Evolutionary conservation across 345 rosid genomes (phyloP).

Genomic region (Abelmoschus esculentus): DNA sequence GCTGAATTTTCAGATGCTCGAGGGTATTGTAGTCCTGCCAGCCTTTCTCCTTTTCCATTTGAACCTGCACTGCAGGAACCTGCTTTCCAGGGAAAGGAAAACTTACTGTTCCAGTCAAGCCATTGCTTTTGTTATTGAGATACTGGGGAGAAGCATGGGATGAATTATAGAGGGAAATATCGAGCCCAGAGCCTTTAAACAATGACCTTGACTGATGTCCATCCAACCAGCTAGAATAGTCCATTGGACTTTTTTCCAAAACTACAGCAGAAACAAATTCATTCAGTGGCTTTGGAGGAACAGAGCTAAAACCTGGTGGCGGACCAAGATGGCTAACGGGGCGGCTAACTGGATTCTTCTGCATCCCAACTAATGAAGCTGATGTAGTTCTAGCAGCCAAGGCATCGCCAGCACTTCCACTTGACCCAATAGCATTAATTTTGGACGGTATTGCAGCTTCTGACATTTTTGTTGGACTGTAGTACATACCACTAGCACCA

Average conservation of each 20-base stretch:
- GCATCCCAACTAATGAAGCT: constrained; percentile 28
- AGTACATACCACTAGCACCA: constrained; percentile 30
- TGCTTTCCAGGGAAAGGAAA: constrained; percentile 92
- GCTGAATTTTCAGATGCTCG: constrained; percentile 40
- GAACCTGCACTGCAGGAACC: constrained; percentile 46
- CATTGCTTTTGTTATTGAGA: constrained; percentile 39
- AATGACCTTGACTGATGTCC: constrained; percentile 68
- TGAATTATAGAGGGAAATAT: constrained; percentile 31
- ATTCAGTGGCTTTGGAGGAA: constrained; percentile 46
- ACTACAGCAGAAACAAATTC: constrained; percentile 39
- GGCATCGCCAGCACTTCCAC: constrained; percentile 39
- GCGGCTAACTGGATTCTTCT: constrained; percentile 75
- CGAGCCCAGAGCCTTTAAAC: constrained; percentile 33
- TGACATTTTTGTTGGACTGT: constrained; percentile 35
- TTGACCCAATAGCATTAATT: constrained; percentile 35
- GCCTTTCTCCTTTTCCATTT: constrained; percentile 42
- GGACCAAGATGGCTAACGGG: constrained; percentile 79
- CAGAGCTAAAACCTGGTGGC: constrained; percentile 84
- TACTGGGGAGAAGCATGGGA: constrained; percentile 43
- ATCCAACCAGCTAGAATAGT: constrained; percentile 98
- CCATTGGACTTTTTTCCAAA: constrained; percentile 35
- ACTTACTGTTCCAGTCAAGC: constrained; percentile 42
- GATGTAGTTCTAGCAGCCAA: constrained; percentile 34
- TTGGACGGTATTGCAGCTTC: constrained; percentile 41
- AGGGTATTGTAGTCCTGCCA: constrained; percentile 41